These are phyloP conservation scores for Termitomyces sp. DNA, from an alignment of 768 basidiomycete genomes.

Conservation along the genomic window DNA sequence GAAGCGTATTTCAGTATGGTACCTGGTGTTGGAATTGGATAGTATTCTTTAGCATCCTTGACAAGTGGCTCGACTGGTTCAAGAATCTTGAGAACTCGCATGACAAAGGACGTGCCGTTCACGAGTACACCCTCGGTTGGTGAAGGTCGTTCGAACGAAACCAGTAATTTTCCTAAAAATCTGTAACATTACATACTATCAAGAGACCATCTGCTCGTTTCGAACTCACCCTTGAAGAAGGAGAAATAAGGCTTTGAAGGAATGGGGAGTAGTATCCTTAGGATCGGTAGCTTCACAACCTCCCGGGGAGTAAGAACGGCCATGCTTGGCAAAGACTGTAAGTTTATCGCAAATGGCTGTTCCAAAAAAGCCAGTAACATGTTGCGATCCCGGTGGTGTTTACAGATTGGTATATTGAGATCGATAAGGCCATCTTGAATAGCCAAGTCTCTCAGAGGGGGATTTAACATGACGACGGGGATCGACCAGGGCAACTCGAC, in stretches of 20 bases:
- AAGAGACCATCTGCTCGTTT: not conserved
- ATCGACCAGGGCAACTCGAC: slow-evolving; percentile 11
- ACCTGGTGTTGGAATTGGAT: not conserved
- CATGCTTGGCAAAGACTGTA: accelerated
- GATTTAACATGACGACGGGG: not conserved
- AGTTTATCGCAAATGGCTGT: not conserved
- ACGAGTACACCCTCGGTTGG: not conserved
- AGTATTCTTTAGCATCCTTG: not conserved
- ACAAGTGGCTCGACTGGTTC: not conserved
- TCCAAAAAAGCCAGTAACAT: not conserved
- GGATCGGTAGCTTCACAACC: not conserved
- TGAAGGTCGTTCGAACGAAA: not conserved
- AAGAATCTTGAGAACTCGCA: not conserved
- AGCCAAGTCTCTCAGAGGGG: too few relatives aligned
- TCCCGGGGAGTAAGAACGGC: not conserved
- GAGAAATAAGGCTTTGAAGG: too few relatives aligned
- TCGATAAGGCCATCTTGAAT: too few relatives aligned
- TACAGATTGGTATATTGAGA: too few relatives aligned
- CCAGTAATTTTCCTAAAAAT: not conserved
- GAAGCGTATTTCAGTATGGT: not conserved
- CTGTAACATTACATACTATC: not conserved
- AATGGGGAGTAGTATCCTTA: too few relatives aligned
- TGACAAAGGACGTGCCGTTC: not conserved
- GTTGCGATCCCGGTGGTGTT: too few relatives aligned
- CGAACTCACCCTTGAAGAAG: not conserved